phyloP scores from a whole-genome alignment of 192 early-diverging fungal genomes.

The Helicostylum pulchrum region DNA sequence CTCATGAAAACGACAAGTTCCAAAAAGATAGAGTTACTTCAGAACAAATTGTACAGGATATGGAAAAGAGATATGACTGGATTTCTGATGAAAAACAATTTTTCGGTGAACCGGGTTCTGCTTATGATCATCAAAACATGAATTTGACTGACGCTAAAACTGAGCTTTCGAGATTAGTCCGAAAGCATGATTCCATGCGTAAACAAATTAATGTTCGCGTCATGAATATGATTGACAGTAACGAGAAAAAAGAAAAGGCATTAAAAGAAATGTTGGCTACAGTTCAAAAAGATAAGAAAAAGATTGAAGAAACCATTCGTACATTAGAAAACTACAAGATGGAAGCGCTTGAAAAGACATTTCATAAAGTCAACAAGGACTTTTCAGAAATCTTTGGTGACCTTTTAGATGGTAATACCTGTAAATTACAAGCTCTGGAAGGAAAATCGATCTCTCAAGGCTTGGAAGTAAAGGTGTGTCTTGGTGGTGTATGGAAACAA shows the following conservation, averaged over 20 bases:
- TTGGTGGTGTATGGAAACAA: constrained; percentile 97
- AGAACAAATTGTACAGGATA: constrained; percentile 40
- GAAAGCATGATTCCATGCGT: constrained; percentile 75
- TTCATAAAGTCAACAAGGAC: constrained; percentile 87
- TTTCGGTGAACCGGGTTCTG: constrained; percentile 80
- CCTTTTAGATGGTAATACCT: constrained; percentile 86
- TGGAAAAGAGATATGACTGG: constrained; percentile 72
- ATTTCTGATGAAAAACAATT: constrained; percentile 81
- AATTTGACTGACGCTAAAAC: constrained; percentile 75
- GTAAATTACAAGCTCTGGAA: constrained; percentile 83
- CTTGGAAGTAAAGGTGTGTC: constrained; percentile 89
- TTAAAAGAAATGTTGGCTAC: constrained; percentile 86
- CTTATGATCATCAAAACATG: constrained; percentile 80
- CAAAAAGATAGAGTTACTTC: constrained; percentile 57
- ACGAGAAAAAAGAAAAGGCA: constrained; percentile 85
- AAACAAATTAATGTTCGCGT: constrained; percentile 89
- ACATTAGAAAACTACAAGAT: constrained; percentile 88
- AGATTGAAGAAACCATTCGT: constrained; percentile 91
- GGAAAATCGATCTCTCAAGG: constrained; percentile 77
- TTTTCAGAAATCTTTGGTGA: constrained; percentile 97
- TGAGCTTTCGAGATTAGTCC: constrained; percentile 69
- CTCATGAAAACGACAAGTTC: constrained; percentile 73
- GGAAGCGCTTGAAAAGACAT: constrained; percentile 86
- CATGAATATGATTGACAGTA: constrained; percentile 93
- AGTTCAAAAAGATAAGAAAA: constrained; percentile 88